Evolutionary conservation across 805 yeast species (phyloP).

Genomic region (Tetrapisispora taiwanensis): DNA sequence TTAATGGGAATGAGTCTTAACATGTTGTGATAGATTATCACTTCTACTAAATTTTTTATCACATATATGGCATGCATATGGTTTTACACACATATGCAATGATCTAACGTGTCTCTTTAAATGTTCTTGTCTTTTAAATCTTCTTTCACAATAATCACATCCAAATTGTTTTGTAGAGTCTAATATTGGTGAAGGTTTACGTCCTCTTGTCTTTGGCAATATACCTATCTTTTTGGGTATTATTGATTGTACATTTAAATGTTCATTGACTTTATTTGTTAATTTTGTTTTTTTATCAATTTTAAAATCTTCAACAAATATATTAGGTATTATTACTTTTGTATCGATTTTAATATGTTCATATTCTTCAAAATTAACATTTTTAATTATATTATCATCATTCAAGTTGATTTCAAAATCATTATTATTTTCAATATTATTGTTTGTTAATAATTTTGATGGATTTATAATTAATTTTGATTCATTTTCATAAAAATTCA

Average conservation of each 20-base stretch:
- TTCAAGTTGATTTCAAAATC: background rate
- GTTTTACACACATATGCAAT: slow-evolving; percentile 64
- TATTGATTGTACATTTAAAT: background rate
- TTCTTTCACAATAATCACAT: slow-evolving; percentile 54
- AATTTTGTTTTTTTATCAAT: background rate
- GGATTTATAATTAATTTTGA: slow-evolving; percentile 1
- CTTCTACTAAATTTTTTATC: slow-evolving; percentile 55
- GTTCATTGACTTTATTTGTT: background rate
- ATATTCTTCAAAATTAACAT: background rate
- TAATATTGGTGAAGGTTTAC: slow-evolving; percentile 52
- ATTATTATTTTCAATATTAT: background rate
- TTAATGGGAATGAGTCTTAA: slow-evolving; percentile 39
- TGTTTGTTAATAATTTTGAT: background rate
- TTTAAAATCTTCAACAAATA: slow-evolving; percentile 1
- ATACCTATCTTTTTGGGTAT: slow-evolving; percentile 2
- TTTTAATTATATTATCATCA: background rate
- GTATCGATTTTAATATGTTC: slow-evolving; percentile 1
- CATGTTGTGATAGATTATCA: slow-evolving; percentile 58
- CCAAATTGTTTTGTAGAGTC: slow-evolving; percentile 49
- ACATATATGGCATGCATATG: slow-evolving; percentile 52
- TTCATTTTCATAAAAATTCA: background rate
- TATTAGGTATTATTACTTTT: background rate
- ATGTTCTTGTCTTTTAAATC: slow-evolving; percentile 70
- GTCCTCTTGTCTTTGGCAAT: slow-evolving; percentile 40
- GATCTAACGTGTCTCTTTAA: slow-evolving; percentile 65